These are phyloP conservation scores for Gastrodia elata DNA, from an alignment of 106 monocot genomes.

Conservation along the genomic window DNA sequence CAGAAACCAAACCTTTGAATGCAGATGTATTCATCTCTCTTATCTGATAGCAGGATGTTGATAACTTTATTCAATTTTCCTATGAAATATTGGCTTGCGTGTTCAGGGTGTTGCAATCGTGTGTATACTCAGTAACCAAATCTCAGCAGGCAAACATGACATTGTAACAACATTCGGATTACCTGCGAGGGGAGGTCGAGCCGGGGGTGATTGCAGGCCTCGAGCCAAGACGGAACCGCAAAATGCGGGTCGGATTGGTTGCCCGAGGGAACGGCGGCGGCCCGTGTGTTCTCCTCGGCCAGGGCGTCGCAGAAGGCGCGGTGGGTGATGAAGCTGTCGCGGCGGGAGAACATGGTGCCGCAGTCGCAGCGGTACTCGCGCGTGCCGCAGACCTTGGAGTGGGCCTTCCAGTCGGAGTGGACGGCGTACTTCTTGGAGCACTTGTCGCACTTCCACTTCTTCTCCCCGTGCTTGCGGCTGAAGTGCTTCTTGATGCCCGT, in stretches of 20 bases:
- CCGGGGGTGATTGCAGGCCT: constrained; percentile 3
- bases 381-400: constrained; percentile 56
- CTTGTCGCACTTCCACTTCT: constrained; percentile 67
- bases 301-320: constrained; percentile 74
- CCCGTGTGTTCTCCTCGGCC: constrained; percentile 45
- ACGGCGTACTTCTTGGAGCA: constrained; percentile 76
- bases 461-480: constrained; percentile 65
- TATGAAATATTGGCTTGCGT: too few relatives aligned
- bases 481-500: constrained; percentile 70
- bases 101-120: too few relatives aligned
- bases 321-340: constrained; percentile 81
- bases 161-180: too few relatives aligned
- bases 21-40: too few relatives aligned
- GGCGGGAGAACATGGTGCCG: constrained; percentile 65
- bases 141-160: too few relatives aligned
- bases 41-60: too few relatives aligned
- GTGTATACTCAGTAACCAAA: too few relatives aligned
- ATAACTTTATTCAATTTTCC: too few relatives aligned
- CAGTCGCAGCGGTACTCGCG: constrained; percentile 57
- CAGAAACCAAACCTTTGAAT: too few relatives aligned
- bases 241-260: constrained; percentile 2
- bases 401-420: constrained; percentile 61
- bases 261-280: too few relatives aligned
- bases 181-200: constrained; percentile 8
- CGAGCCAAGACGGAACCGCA: not conserved